Evolutionary conservation across 352 stramenopile genomes (phyloP).

Genomic region (Achlya hypogyna): DNA sequence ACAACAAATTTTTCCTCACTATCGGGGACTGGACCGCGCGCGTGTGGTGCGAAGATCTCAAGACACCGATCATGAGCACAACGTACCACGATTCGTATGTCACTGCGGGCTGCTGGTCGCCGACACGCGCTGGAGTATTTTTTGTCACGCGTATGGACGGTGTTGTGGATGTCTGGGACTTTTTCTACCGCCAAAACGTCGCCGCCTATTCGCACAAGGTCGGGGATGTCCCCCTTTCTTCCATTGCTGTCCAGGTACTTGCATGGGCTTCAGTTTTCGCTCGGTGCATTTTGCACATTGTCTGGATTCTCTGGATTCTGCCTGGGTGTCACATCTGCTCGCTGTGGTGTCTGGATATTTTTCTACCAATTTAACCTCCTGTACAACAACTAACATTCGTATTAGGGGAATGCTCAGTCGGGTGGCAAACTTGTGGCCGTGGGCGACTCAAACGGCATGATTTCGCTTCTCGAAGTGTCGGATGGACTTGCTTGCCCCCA

Average conservation of each 20-base stretch:
- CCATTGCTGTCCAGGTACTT: conserved; percentile 84
- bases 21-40: conserved; percentile 95
- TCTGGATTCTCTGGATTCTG: too few species aligned
- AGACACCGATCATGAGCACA: conserved; percentile 96
- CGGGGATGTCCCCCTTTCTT: conserved; percentile 83
- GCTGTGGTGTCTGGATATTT: too few species aligned
- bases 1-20: conserved; percentile 98
- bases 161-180: conserved; percentile 97
- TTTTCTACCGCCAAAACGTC: conserved; percentile 96
- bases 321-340: too few species aligned
- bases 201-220: conserved; percentile 97
- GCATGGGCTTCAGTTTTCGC: too few species aligned
- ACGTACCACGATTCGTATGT: conserved; percentile 95
- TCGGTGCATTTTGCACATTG: too few species aligned
- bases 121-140: conserved; percentile 93
- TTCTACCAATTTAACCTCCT: too few species aligned
- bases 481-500: conserved; percentile 86
- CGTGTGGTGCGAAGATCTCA: conserved; percentile 95
- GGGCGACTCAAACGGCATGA: conserved; percentile 93
- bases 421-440: conserved; percentile 92
- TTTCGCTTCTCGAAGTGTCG: conserved; percentile 93
- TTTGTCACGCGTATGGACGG: conserved; percentile 95
- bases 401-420: conserved; percentile 58
- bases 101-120: conserved; percentile 94
- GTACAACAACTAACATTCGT: too few species aligned